Percentiles rank a stretch among this genome's conserved stretches.
Evolutionary conservation across 2,329 filamentous ascomycete genomes (phyloP).

Genomic region (Blastomyces gilchristii): DNA sequence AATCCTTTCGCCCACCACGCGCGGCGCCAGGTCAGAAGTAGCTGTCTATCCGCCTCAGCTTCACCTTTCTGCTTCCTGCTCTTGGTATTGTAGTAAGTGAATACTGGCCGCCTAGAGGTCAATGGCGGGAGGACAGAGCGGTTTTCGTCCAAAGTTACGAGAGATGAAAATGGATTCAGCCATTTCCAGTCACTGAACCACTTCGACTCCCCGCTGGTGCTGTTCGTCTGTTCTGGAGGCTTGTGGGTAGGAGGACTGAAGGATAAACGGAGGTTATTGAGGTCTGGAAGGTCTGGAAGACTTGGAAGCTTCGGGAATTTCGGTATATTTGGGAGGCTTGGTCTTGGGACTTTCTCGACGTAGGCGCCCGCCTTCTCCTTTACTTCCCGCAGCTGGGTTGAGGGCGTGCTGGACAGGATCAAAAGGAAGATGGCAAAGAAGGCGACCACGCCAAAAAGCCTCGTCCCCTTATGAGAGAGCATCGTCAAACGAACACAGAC

Average conservation of each 20-base stretch:
- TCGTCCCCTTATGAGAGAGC: constrained; percentile 33
- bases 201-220: constrained; percentile 63
- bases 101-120: constrained; percentile 59
- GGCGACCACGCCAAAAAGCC: constrained; percentile 34
- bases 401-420: constrained; percentile 36
- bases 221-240: constrained; percentile 65
- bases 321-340: constrained; percentile 17
- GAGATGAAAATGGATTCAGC: constrained; percentile 79
- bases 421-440: constrained; percentile 36
- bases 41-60: constrained; percentile 62
- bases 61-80: constrained; percentile 52
- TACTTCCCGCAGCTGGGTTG: constrained; percentile 19
- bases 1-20: constrained; percentile 97
- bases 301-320: not conserved
- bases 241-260: constrained; percentile 62
- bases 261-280: constrained; percentile 47
- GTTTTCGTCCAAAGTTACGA: constrained; percentile 68
- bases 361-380: constrained; percentile 18
- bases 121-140: constrained; percentile 74
- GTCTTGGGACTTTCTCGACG: constrained; percentile 26
- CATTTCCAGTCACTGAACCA: constrained; percentile 90
- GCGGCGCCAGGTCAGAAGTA: constrained; percentile 78
- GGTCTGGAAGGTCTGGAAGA: constrained; percentile 23
- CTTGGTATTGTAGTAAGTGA: constrained; percentile 78
- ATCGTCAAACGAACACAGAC: constrained; percentile 17